Evolutionary conservation across 1,284 basidiomycete genomes (phyloP).

Genomic region (Meira miltonrushii): DNA sequence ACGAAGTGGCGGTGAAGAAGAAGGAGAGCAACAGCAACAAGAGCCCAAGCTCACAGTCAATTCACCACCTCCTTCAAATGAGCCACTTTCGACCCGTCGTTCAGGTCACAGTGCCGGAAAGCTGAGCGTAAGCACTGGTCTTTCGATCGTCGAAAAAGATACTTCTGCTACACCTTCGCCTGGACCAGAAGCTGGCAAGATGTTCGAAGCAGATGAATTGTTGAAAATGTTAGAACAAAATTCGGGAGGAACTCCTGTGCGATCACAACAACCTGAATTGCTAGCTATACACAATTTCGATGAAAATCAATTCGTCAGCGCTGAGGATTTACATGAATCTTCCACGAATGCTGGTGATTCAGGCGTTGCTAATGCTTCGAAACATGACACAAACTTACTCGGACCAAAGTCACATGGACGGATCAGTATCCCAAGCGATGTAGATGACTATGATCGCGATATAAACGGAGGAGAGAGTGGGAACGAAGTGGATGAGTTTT

Average conservation of each 20-base stretch:
- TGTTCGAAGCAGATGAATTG: slow-evolving; percentile 3
- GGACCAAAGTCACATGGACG: neutral
- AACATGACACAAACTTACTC: neutral
- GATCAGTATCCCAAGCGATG: too few relatives aligned
- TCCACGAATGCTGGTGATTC: neutral
- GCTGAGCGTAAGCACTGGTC: neutral
- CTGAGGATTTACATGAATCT: neutral
- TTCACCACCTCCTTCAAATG: neutral
- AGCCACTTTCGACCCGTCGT: too few relatives aligned
- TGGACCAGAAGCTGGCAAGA: neutral
- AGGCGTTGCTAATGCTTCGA: neutral
- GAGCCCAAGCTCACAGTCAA: neutral
- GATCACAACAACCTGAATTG: neutral
- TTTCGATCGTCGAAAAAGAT: neutral
- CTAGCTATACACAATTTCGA: too few relatives aligned
- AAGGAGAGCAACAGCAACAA: neutral
- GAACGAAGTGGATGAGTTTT: neutral
- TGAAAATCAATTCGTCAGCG: neutral
- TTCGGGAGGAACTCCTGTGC: neutral
- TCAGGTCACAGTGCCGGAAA: neutral
- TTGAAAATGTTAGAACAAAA: neutral
- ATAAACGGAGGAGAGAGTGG: neutral
- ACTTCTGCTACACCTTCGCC: neutral
- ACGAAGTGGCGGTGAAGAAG: neutral
- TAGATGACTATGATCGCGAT: too few relatives aligned